phyloP scores from a whole-genome alignment of 768 basidiomycete genomes.

The Tylopilus sp. region DNA sequence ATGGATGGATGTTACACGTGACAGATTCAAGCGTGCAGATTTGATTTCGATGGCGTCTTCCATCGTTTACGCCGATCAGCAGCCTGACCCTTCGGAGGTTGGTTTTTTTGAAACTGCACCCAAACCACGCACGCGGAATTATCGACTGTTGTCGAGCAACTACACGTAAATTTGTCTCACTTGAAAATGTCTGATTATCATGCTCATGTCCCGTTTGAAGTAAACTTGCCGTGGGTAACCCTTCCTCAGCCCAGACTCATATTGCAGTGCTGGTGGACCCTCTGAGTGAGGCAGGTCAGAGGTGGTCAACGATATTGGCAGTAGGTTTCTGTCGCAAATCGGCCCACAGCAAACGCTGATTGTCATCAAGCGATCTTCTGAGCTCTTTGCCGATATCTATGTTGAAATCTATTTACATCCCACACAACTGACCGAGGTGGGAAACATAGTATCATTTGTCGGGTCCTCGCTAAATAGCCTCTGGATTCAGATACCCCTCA shows the following conservation, averaged over 20 bases:
- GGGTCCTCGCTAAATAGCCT: background rate
- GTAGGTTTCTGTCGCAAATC: constrained; percentile 36
- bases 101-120: constrained; percentile 69
- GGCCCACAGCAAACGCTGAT: background rate
- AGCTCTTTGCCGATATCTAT: constrained; percentile 58
- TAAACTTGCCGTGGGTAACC: constrained; percentile 66
- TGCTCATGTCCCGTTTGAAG: constrained; percentile 35
- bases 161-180: constrained; percentile 55
- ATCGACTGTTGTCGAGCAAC: constrained; percentile 54
- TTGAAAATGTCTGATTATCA: background rate
- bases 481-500: constrained; percentile 69
- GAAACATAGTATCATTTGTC: background rate
- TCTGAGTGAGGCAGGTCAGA: constrained; percentile 78
- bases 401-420: constrained; percentile 84
- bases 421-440: constrained; percentile 61
- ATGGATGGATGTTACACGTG: background rate
- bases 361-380: constrained; percentile 14
- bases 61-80: constrained; percentile 64
- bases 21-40: constrained; percentile 54
- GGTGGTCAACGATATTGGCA: constrained; percentile 77
- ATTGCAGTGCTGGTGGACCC: constrained; percentile 81
- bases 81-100: constrained; percentile 67
- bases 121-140: constrained; percentile 56
- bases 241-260: constrained; percentile 61
- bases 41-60: constrained; percentile 67